Conservation (phyloP, 2,329 filamentous ascomycete species). For the Tolypocladium pustulatum region DNA sequence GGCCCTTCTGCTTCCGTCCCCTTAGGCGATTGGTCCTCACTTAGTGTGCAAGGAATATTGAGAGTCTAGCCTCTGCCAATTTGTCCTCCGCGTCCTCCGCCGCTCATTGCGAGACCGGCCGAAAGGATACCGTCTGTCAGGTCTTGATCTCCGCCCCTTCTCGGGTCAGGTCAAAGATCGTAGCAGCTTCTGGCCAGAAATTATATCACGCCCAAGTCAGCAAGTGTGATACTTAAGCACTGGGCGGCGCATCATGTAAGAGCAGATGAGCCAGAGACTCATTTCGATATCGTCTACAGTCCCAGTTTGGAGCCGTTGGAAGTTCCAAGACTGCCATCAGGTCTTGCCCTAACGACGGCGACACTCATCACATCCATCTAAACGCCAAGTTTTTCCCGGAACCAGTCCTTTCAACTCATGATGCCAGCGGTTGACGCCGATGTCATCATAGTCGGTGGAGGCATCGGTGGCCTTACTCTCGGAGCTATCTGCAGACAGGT, state of each 20-base stretch:
- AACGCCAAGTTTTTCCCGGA: not conserved
- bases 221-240: not conserved
- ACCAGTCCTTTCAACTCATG: not conserved
- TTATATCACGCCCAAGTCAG: no score
- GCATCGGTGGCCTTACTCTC: constrained; percentile 11
- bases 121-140: not conserved
- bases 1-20: not conserved
- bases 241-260: not conserved
- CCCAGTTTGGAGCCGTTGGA: no score
- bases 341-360: not conserved
- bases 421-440: constrained; percentile 4
- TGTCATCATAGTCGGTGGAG: constrained; percentile 12
- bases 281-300: not conserved
- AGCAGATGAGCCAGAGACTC: not conserved
- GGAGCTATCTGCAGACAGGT: constrained; percentile 7
- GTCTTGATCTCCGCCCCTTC: not conserved
- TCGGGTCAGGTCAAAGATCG: not conserved
- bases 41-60: not conserved
- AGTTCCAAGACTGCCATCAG: not conserved
- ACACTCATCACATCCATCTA: not conserved
- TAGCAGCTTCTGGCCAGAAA: not conserved
- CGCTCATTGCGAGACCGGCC: not conserved
- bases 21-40: not conserved
- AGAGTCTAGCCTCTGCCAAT: not conserved
- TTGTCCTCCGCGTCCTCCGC: not conserved